phyloP scores from a whole-genome alignment of 306 rosid genomes.

The Casuarina glauca region DNA sequence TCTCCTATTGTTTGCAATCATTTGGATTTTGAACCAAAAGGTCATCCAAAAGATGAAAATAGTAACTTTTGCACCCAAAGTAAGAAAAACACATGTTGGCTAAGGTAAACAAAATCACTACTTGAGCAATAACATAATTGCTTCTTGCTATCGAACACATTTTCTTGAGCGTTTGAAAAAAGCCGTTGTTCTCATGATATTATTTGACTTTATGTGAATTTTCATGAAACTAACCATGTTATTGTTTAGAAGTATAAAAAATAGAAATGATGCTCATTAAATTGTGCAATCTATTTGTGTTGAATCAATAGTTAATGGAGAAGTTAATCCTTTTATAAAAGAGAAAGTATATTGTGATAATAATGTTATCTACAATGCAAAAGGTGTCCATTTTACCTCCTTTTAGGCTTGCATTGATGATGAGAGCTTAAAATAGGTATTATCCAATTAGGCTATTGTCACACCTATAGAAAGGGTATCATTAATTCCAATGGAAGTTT shows the following conservation, averaged over 20 bases:
- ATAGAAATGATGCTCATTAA: conserved; percentile 30
- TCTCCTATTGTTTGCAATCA: conserved; percentile 81
- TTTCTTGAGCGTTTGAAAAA: conserved; percentile 88
- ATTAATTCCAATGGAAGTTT: conserved; percentile 40
- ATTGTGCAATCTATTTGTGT: conserved; percentile 34
- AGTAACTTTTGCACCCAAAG: too few relatives aligned
- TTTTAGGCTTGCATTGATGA: conserved; percentile 93
- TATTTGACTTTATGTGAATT: conserved; percentile 92
- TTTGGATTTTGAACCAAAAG: conserved; percentile 19
- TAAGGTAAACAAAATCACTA: conserved; percentile 79
- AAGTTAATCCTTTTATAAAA: conserved; percentile 29
- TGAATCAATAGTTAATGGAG: conserved; percentile 38
- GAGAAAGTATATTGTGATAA: conserved; percentile 24
- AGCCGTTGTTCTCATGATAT: conserved; percentile 98
- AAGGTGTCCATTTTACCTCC: conserved; percentile 31
- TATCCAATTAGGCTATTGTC: conserved; percentile 80
- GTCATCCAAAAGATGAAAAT: too few relatives aligned
- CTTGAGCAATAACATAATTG: conserved; percentile 86
- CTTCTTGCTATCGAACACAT: conserved; percentile 93
- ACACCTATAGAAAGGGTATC: conserved; percentile 65
- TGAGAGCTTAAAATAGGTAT: conserved; percentile 82
- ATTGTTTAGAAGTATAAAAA: conserved; percentile 93
- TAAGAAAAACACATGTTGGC: conserved; percentile 41
- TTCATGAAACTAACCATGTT: conserved; percentile 89
- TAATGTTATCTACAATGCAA: conserved; percentile 24